Conservation (phyloP, 768 basidiomycete species). For the Coprinopsis sp. region DNA sequence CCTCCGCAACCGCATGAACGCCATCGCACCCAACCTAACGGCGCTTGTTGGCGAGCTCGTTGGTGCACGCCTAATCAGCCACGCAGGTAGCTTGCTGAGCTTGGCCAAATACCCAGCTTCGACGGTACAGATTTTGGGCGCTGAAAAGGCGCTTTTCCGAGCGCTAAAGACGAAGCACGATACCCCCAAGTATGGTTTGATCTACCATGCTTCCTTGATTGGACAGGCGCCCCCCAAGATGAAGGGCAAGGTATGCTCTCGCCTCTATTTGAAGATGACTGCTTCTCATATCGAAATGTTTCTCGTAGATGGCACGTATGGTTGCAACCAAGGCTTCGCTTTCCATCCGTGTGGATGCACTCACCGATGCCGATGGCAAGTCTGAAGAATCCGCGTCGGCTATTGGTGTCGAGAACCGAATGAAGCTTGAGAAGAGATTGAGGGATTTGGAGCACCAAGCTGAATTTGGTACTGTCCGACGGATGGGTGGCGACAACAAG, state of each 20-base stretch:
- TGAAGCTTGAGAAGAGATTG: slow-evolving; percentile 91
- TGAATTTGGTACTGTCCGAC: slow-evolving; percentile 68
- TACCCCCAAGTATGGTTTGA: slow-evolving; percentile 98
- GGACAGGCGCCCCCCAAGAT: slow-evolving; percentile 97
- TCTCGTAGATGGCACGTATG: slow-evolving; percentile 92
- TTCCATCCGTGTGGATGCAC: slow-evolving; percentile 95
- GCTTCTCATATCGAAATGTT: slow-evolving; percentile 1
- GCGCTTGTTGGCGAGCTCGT: slow-evolving; percentile 90
- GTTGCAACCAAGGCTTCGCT: slow-evolving; percentile 97
- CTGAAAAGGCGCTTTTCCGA: slow-evolving; percentile 96
- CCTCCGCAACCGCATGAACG: slow-evolving; percentile 95
- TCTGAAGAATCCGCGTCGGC: slow-evolving; percentile 76
- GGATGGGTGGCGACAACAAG: slow-evolving; percentile 51
- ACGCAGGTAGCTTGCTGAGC: slow-evolving; percentile 92
- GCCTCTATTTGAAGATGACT: not conserved
- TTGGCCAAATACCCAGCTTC: slow-evolving; percentile 97
- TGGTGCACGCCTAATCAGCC: slow-evolving; percentile 88
- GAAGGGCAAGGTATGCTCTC: slow-evolving; percentile 78
- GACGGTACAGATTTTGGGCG: slow-evolving; percentile 97
- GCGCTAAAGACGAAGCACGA: slow-evolving; percentile 99
- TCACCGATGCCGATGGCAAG: slow-evolving; percentile 89
- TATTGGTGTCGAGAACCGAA: slow-evolving; percentile 89
- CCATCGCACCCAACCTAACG: slow-evolving; percentile 96
- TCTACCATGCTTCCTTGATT: slow-evolving; percentile 96
- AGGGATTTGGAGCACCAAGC: slow-evolving; percentile 82